These are phyloP conservation scores for Boehmeria nivea DNA, from an alignment of 306 rosid genomes.

Conservation along the genomic window DNA sequence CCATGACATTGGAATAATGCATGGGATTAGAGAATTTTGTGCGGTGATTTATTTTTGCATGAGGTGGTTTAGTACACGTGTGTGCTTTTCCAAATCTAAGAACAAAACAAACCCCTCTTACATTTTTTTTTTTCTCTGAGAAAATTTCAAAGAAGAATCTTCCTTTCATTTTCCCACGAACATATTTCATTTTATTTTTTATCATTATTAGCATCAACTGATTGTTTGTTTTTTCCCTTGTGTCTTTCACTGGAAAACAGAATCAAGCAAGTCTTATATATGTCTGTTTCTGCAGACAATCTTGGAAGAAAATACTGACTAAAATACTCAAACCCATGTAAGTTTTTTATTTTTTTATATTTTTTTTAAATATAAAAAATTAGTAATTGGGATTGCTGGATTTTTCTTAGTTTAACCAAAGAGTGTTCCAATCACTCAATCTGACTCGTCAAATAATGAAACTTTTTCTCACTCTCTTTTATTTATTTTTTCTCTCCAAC, in stretches of 20 bases:
- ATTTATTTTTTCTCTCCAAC: slow-evolving; percentile 19
- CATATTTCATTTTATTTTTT: slow-evolving; percentile 13
- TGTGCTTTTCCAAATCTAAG: no score
- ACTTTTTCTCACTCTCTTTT: no score
- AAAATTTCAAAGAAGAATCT: slow-evolving; percentile 30
- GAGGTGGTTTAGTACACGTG: no score
- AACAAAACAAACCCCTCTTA: no score
- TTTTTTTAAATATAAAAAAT: not conserved
- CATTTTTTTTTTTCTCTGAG: slow-evolving; percentile 11
- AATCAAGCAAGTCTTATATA: slow-evolving; percentile 33
- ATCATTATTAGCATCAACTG: slow-evolving; percentile 28
- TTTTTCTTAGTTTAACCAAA: no score
- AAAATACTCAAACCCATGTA: slow-evolving; percentile 29
- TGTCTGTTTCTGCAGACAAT: slow-evolving; percentile 43
- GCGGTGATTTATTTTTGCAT: no score
- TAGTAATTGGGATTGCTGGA: slow-evolving; percentile 4
- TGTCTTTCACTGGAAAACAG: slow-evolving; percentile 24
- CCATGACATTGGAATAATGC: not conserved
- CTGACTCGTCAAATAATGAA: no score
- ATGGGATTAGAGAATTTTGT: no score
- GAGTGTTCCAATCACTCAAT: no score
- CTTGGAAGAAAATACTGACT: slow-evolving; percentile 24
- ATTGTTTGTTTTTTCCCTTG: slow-evolving; percentile 32
- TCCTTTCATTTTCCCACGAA: slow-evolving; percentile 28
- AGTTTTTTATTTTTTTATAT: slow-evolving; percentile 32